Conservation (phyloP, 805 yeast species). For the Kluyveromyces siamensis region DNA sequence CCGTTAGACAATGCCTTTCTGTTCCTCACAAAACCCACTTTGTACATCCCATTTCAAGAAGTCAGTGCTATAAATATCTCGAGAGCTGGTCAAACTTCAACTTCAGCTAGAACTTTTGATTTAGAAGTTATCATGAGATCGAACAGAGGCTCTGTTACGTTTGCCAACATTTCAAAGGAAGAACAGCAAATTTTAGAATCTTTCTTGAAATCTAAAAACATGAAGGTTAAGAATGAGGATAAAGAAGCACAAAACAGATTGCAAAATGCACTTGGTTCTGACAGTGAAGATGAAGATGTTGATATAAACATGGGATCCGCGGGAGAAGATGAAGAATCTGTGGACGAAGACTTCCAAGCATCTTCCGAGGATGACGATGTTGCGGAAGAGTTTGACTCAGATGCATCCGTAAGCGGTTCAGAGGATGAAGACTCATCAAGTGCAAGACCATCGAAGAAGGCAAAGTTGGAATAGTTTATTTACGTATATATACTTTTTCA, state of each 20-base stretch:
- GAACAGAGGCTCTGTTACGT: slow-evolving; percentile 62
- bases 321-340: slow-evolving; percentile 75
- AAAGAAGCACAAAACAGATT: slow-evolving; percentile 76
- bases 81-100: slow-evolving; percentile 73
- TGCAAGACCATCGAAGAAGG: slow-evolving; percentile 33
- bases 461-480: slow-evolving; percentile 15
- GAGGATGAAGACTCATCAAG: slow-evolving; percentile 22
- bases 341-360: slow-evolving; percentile 75
- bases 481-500: not conserved
- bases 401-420: slow-evolving; percentile 28
- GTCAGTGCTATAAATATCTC: slow-evolving; percentile 71
- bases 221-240: slow-evolving; percentile 80
- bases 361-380: slow-evolving; percentile 49
- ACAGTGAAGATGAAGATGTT: slow-evolving; percentile 39
- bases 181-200: slow-evolving; percentile 76
- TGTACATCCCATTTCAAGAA: slow-evolving; percentile 81
- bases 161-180: slow-evolving; percentile 82
- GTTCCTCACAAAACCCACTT: slow-evolving; percentile 89
- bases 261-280: slow-evolving; percentile 65
- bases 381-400: slow-evolving; percentile 80
- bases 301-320: slow-evolving; percentile 49
- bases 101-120: slow-evolving; percentile 85
- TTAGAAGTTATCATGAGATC: slow-evolving; percentile 66
- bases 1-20: slow-evolving; percentile 87
- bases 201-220: slow-evolving; percentile 66